Conservation (phyloP, 768 basidiomycete genomes). For the Macrolepiota fuliginosa region DNA sequence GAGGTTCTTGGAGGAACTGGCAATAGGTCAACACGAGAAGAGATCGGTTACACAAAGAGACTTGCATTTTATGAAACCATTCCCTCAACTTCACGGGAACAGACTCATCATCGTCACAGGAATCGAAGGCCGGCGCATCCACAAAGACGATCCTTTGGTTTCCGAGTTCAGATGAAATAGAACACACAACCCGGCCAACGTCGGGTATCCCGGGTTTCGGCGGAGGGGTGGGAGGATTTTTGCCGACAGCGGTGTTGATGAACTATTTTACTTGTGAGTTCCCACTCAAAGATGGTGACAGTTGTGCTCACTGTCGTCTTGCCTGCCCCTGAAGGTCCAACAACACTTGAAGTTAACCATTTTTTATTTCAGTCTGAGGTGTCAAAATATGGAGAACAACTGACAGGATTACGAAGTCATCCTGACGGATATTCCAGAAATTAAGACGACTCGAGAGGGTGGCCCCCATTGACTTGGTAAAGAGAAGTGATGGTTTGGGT, state of each 20-base stretch:
- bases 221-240: background rate
- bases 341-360: constrained; percentile 5
- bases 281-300: too few relatives aligned
- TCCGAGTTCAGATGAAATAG: background rate
- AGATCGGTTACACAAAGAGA: background rate
- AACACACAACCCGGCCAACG: constrained; percentile 6
- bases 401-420: background rate
- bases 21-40: background rate
- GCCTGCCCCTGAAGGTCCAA: constrained; percentile 4
- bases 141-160: constrained; percentile 11
- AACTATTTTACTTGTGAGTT: constrained; percentile 6
- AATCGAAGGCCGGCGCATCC: constrained; percentile 13
- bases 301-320: constrained; percentile 4
- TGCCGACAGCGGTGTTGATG: constrained; percentile 11
- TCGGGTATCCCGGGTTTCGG: constrained; percentile 6
- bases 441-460: background rate
- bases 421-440: background rate
- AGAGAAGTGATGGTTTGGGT: background rate
- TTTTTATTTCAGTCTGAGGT: background rate
- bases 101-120: constrained; percentile 7
- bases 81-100: constrained; percentile 2
- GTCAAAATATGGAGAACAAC: background rate
- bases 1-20: constrained; percentile 10
- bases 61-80: constrained; percentile 14
- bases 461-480: background rate